These are phyloP conservation scores for Yamadazyma sp. DNA, from an alignment of 805 yeast genomes.

Conservation along the genomic window DNA sequence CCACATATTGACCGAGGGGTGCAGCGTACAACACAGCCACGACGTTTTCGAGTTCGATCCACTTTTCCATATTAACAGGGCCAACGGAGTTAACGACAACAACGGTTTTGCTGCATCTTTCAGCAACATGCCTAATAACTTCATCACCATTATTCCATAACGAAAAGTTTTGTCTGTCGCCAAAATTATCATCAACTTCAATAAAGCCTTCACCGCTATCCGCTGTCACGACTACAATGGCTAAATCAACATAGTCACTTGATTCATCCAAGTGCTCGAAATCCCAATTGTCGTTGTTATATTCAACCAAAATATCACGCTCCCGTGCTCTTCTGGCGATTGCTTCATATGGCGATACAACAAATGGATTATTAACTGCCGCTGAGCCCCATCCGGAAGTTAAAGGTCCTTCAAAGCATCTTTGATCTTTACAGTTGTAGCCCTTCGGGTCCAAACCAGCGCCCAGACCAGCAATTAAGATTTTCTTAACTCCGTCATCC, in stretches of 20 bases:
- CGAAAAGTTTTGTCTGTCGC: constrained; percentile 54
- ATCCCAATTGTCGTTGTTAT: constrained; percentile 46
- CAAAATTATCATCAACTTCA: constrained; percentile 56
- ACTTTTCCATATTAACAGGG: constrained; percentile 55
- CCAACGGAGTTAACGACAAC: constrained; percentile 64
- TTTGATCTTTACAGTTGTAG: constrained; percentile 53
- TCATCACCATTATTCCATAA: constrained; percentile 61
- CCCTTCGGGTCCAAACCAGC: constrained; percentile 55
- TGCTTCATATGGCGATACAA: constrained; percentile 60
- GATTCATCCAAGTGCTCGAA: constrained; percentile 42
- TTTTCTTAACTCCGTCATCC: constrained; percentile 40
- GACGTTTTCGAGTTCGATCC: constrained; percentile 58
- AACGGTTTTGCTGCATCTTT: constrained; percentile 51
- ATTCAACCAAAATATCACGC: constrained; percentile 47
- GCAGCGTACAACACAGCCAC: constrained; percentile 57
- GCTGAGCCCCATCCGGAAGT: constrained; percentile 70
- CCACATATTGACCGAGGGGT: constrained; percentile 58
- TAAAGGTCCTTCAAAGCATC: constrained; percentile 52
- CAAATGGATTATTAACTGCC: constrained; percentile 53
- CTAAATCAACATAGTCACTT: constrained; percentile 51
- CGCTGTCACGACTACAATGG: constrained; percentile 55
- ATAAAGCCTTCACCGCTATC: constrained; percentile 61
- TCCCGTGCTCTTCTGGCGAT: constrained; percentile 47
- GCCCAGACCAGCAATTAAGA: constrained; percentile 51
- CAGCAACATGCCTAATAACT: constrained; percentile 49